These are phyloP conservation scores for Leptographium wingfieldii DNA, from an alignment of 2,329 filamentous ascomycete species.

Conservation along the genomic window DNA sequence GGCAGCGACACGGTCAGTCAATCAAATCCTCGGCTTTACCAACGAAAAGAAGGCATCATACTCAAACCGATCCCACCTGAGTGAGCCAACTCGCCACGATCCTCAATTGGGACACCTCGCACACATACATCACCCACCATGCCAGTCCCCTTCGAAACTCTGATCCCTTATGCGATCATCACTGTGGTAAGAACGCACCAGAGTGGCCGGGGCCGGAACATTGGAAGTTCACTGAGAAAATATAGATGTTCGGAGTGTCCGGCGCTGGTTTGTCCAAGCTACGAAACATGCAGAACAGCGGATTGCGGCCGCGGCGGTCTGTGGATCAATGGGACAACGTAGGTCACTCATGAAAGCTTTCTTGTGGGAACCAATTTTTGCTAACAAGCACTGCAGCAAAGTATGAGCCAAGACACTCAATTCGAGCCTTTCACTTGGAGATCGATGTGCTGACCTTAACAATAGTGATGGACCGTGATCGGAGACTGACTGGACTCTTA, in stretches of 20 bases:
- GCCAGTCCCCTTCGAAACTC: slow-evolving; percentile 51
- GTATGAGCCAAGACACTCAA: slow-evolving; percentile 23
- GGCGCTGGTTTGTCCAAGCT: slow-evolving; percentile 46
- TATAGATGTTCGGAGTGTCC: slow-evolving; percentile 50
- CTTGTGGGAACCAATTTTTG: not conserved
- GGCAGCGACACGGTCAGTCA: not conserved
- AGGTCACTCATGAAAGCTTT: slow-evolving; percentile 12
- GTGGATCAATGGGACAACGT: slow-evolving; percentile 53
- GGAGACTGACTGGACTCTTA: slow-evolving; percentile 44
- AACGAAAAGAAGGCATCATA: not conserved
- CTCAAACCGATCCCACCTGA: not conserved
- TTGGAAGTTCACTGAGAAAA: not conserved
- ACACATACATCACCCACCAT: slow-evolving; percentile 26
- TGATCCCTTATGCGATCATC: slow-evolving; percentile 55
- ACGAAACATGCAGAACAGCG: slow-evolving; percentile 45
- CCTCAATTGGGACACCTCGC: slow-evolving; percentile 2
- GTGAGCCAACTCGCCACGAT: slow-evolving; percentile 4
- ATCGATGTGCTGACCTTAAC: slow-evolving; percentile 2
- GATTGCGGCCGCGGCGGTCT: slow-evolving; percentile 46
- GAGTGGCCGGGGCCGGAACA: not conserved
- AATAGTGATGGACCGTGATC: slow-evolving; percentile 53
- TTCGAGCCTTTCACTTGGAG: not conserved
- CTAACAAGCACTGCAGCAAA: slow-evolving; percentile 35
- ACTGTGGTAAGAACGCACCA: slow-evolving; percentile 33
- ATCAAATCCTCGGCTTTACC: slow-evolving; percentile 3